A percentile compares a stretch with the other conserved stretches of the same genome.
Evolutionary conservation across 129 eudicot species (phyloP).

Genomic region (Calendula officinalis): DNA sequence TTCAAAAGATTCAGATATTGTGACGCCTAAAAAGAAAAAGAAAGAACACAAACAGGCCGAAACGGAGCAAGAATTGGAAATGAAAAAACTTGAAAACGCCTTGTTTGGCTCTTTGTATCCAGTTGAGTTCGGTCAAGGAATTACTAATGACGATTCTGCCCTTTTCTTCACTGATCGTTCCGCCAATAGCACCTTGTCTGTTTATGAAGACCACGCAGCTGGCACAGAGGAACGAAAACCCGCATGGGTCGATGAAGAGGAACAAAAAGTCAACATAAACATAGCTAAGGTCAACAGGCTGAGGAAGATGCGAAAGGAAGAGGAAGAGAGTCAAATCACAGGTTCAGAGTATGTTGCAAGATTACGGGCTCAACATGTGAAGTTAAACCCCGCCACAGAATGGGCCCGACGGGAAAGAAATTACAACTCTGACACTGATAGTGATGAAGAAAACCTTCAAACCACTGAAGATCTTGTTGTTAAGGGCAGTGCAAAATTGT

Average conservation of each 20-base stretch:
- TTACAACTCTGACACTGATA: constrained; percentile 55
- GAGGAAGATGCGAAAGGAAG: constrained; percentile 80
- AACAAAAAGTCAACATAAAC: constrained; percentile 56
- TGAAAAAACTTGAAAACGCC: constrained; percentile 61
- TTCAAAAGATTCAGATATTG: constrained; percentile 16
- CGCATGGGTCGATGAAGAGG: constrained; percentile 96
- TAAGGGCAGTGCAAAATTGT: constrained; percentile 47
- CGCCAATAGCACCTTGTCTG: constrained; percentile 46
- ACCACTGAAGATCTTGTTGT: constrained; percentile 75
- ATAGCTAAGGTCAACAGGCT: constrained; percentile 71
- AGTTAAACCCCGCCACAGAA: constrained; percentile 77
- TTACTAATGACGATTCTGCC: constrained; percentile 41
- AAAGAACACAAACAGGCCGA: constrained; percentile 38
- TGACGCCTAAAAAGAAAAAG: constrained; percentile 53
- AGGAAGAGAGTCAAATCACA: constrained; percentile 65
- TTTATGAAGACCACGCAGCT: constrained; percentile 52
- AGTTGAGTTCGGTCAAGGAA: constrained; percentile 58
- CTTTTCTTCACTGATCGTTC: constrained; percentile 67
- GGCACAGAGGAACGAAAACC: constrained; percentile 55
- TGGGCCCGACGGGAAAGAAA: constrained; percentile 58
- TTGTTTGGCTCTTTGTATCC: constrained; percentile 79
- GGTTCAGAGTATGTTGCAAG: constrained; percentile 78
- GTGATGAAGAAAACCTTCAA: constrained; percentile 53
- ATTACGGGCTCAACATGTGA: constrained; percentile 82
- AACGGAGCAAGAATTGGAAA: constrained; percentile 61